phyloP scores from a whole-genome alignment of 2,329 filamentous ascomycete genomes.

The Colletotrichum graminicola region DNA sequence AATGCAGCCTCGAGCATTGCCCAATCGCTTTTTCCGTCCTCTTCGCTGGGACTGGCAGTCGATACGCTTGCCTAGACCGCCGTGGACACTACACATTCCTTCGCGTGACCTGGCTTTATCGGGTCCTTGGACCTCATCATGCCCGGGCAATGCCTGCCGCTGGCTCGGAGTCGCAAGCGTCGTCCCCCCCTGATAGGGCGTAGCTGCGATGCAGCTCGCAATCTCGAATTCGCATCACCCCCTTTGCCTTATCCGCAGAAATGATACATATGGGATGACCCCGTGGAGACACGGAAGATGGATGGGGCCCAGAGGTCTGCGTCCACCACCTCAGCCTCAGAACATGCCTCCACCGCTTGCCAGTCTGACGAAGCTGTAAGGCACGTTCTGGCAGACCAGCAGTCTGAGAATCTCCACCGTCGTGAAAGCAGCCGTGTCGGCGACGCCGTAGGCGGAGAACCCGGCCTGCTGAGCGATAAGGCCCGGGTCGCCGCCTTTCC shows the following conservation, averaged over 20 bases:
- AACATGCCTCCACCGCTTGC: slow-evolving; percentile 68
- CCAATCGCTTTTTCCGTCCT: slow-evolving; percentile 31
- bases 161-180: not conserved
- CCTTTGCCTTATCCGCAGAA: slow-evolving; percentile 3
- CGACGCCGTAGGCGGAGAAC: slow-evolving; percentile 83
- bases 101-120: slow-evolving; percentile 5
- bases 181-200: not conserved
- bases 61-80: slow-evolving; percentile 25
- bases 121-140: slow-evolving; percentile 13
- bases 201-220: slow-evolving; percentile 10
- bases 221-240: slow-evolving; percentile 1
- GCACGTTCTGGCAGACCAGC: slow-evolving; percentile 87
- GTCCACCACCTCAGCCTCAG: slow-evolving; percentile 47
- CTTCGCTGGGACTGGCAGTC: slow-evolving; percentile 21
- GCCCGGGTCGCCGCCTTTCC: slow-evolving; percentile 76
- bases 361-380: slow-evolving; percentile 86
- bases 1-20: slow-evolving; percentile 28
- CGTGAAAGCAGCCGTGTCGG: slow-evolving; percentile 85
- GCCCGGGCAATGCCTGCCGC: not conserved
- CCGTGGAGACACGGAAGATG: not conserved
- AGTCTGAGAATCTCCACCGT: slow-evolving; percentile 84
- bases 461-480: slow-evolving; percentile 79
- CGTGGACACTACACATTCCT: slow-evolving; percentile 21
- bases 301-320: not conserved
- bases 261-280: not conserved